Conservation (phyloP, 2,329 filamentous ascomycete species). For the Monilinia fructicola region DNA sequence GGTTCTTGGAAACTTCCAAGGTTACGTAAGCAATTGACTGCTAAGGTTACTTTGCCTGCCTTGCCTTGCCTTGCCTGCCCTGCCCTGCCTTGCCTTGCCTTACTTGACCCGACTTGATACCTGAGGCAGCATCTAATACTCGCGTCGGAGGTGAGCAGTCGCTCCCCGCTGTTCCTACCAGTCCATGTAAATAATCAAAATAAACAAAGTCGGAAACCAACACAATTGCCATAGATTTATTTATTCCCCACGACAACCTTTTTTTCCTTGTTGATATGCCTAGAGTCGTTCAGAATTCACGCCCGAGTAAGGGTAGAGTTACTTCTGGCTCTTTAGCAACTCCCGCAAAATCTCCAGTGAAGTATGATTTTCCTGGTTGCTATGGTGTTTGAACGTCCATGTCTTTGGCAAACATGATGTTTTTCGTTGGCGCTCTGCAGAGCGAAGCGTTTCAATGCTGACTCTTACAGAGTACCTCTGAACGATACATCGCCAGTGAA, state of each 20-base stretch:
- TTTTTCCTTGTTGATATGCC: slow-evolving; percentile 46
- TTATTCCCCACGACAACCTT: neutral
- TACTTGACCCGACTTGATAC: neutral
- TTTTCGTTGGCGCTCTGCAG: slow-evolving; percentile 5
- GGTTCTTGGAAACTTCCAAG: too few species aligned
- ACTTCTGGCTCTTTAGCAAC: slow-evolving; percentile 43
- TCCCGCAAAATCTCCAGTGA: slow-evolving; percentile 42
- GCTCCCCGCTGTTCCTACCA: neutral
- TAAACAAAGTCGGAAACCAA: slow-evolving; percentile 17
- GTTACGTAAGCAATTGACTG: too few species aligned
- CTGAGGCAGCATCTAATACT: neutral
- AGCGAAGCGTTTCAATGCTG: slow-evolving; percentile 11
- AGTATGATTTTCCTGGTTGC: slow-evolving; percentile 33
- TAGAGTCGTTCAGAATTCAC: slow-evolving; percentile 52
- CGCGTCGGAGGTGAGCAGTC: neutral
- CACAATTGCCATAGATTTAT: neutral
- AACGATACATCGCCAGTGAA: slow-evolving; percentile 96
- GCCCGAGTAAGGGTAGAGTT: slow-evolving; percentile 43
- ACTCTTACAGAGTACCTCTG: slow-evolving; percentile 71
- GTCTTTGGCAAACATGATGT: slow-evolving; percentile 14
- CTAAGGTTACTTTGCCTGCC: too few species aligned
- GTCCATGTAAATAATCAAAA: slow-evolving; percentile 22
- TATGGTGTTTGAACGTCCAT: slow-evolving; percentile 9
- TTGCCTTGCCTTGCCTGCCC: too few species aligned
- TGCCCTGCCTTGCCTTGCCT: too few species aligned